Conservation (phyloP, 2,329 filamentous ascomycete species). For the Aspergillus sclerotialis region DNA sequence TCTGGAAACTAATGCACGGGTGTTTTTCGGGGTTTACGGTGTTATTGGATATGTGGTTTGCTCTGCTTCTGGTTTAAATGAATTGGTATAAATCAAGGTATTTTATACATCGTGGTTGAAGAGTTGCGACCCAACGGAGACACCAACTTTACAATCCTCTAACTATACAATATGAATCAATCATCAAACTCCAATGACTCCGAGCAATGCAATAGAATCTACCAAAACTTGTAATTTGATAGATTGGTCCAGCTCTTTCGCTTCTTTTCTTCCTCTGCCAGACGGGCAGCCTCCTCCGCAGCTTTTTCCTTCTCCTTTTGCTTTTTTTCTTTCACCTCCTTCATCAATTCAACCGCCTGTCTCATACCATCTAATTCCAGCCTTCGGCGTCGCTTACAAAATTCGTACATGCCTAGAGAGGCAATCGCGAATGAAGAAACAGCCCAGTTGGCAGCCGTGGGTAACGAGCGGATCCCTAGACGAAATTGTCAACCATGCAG, state of each 20-base stretch:
- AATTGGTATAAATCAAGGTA: conserved; percentile 9
- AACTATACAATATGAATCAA: conserved; percentile 17
- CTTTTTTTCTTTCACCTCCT: conserved; percentile 63
- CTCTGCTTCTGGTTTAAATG: neutral
- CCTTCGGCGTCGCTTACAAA: conserved; percentile 67
- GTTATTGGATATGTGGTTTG: neutral
- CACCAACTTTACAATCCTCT: conserved; percentile 17
- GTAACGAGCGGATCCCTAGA: conserved; percentile 48
- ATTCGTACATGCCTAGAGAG: conserved; percentile 71
- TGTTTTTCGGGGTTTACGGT: neutral
- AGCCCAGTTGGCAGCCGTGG: conserved; percentile 74
- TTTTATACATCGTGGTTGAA: conserved; percentile 5
- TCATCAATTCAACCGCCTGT: conserved; percentile 74
- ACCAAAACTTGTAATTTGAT: conserved; percentile 44
- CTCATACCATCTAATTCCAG: conserved; percentile 79
- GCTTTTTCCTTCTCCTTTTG: conserved; percentile 43
- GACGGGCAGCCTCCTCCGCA: conserved; percentile 27
- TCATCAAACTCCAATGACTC: conserved; percentile 26
- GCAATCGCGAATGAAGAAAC: conserved; percentile 67
- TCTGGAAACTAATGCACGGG: neutral
- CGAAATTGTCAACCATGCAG: conserved; percentile 5
- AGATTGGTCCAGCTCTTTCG: conserved; percentile 38
- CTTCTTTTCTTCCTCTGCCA: conserved; percentile 32
- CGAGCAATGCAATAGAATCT: conserved; percentile 16
- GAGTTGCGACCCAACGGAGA: conserved; percentile 7